A percentile compares a stretch with the other conserved stretches of the same genome.
Evolutionary conservation across 495 filamentous ascomycete genomes (phyloP).

Genomic region (Hypoxylon subgilvum): DNA sequence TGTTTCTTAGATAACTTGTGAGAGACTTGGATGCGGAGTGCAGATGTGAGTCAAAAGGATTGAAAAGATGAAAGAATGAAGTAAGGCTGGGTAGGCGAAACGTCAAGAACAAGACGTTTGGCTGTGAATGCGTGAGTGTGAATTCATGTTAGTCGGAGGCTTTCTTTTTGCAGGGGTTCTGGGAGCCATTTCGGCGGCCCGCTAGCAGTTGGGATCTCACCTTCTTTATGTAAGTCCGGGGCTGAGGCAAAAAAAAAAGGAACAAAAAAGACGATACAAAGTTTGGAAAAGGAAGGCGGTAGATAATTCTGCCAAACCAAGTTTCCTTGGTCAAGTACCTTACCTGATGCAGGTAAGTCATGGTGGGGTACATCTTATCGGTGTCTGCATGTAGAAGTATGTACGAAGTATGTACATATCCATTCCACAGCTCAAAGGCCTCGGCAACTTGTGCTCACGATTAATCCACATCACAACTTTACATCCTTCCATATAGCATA

Average conservation of each 20-base stretch:
- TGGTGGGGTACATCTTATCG: no score
- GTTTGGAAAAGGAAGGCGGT: no score
- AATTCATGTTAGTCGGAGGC: slow-evolving; percentile 26
- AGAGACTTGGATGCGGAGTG: background rate
- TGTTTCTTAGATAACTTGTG: background rate
- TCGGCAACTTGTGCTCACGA: slow-evolving; percentile 29
- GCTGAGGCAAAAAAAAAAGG: slow-evolving; percentile 1
- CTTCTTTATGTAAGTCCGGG: background rate
- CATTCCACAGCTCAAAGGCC: slow-evolving; percentile 25
- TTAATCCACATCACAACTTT: slow-evolving; percentile 20
- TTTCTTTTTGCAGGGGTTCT: slow-evolving; percentile 15
- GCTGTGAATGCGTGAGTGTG: slow-evolving; percentile 23
- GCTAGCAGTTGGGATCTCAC: slow-evolving; percentile 17
- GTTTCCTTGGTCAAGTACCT: no score
- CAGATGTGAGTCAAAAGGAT: slow-evolving; percentile 3
- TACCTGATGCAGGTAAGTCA: no score
- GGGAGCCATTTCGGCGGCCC: slow-evolving; percentile 5
- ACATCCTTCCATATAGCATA: background rate
- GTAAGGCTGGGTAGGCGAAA: slow-evolving; percentile 4
- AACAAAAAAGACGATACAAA: no score
- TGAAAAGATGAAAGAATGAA: background rate
- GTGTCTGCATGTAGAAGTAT: background rate
- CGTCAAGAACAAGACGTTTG: slow-evolving; percentile 6
- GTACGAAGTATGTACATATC: background rate
- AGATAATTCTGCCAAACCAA: no score